These are phyloP conservation scores for Rhizopogon vesiculosus DNA, from an alignment of 768 basidiomycete genomes.

Conservation along the genomic window DNA sequence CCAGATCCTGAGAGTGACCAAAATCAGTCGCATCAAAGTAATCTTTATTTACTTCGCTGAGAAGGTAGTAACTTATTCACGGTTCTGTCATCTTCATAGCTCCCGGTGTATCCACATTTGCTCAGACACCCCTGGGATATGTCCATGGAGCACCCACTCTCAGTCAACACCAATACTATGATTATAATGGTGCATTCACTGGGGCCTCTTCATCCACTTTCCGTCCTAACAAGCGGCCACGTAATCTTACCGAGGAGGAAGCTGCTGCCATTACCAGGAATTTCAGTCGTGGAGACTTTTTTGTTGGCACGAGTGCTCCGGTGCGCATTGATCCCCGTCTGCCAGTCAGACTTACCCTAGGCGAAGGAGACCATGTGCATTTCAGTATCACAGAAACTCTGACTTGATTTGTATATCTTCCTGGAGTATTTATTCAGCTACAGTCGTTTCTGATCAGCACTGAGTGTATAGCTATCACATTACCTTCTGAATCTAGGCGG, in stretches of 20 bases:
- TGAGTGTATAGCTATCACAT: not conserved
- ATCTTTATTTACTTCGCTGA: slow-evolving; percentile 6
- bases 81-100: slow-evolving; percentile 16
- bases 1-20: slow-evolving; percentile 70
- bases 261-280: slow-evolving; percentile 80
- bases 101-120: slow-evolving; percentile 32
- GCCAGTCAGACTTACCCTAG: slow-evolving; percentile 73
- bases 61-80: not conserved
- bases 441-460: slow-evolving; percentile 6
- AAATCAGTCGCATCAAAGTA: slow-evolving; percentile 25
- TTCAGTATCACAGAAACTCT: slow-evolving; percentile 50
- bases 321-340: slow-evolving; percentile 80
- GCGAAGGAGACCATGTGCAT: slow-evolving; percentile 81
- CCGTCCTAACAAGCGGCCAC: slow-evolving; percentile 75
- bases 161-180: slow-evolving; percentile 65
- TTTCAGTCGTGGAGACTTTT: slow-evolving; percentile 79
- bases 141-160: slow-evolving; percentile 39
- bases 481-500: not conserved
- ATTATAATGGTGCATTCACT: slow-evolving; percentile 67
- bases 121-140: slow-evolving; percentile 34
- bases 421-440: slow-evolving; percentile 10
- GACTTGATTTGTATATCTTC: slow-evolving; percentile 20
- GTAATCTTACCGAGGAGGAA: slow-evolving; percentile 79
- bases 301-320: slow-evolving; percentile 74
- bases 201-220: slow-evolving; percentile 72